These are phyloP conservation scores for Fulvia fulva DNA, from an alignment of 2,329 filamentous ascomycete genomes.

Conservation along the genomic window DNA sequence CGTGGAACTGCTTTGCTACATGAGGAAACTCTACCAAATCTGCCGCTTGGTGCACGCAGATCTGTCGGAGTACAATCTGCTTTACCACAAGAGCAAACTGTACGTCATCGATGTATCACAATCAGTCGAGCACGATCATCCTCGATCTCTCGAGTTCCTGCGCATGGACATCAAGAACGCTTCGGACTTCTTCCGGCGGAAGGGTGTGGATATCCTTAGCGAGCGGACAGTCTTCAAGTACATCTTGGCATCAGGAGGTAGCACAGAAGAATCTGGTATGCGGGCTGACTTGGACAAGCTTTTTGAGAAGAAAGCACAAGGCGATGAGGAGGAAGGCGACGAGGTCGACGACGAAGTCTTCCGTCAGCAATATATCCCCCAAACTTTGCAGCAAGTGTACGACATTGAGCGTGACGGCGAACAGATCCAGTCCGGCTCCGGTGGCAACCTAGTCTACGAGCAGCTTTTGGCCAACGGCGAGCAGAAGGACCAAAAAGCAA, in stretches of 20 bases:
- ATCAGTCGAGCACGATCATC: constrained; percentile 95
- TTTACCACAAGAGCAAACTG: constrained; percentile 77
- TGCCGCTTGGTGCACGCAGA: constrained; percentile 93
- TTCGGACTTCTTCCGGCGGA: constrained; percentile 82
- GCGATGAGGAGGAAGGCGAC: constrained; percentile 48
- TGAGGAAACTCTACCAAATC: constrained; percentile 89
- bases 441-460: constrained; percentile 76
- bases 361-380: constrained; percentile 92
- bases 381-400: constrained; percentile 92
- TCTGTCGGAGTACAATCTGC: constrained; percentile 95
- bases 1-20: constrained; percentile 76
- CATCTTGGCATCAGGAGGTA: constrained; percentile 62
- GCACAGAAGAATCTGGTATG: constrained; percentile 60
- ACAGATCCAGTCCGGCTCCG: constrained; percentile 68
- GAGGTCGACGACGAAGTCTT: constrained; percentile 90
- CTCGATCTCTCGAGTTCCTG: constrained; percentile 84
- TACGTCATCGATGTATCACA: constrained; percentile 98
- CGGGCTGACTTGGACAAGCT: constrained; percentile 61
- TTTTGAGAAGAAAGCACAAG: constrained; percentile 53
- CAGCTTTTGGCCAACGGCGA: constrained; percentile 73
- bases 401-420: constrained; percentile 89
- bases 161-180: constrained; percentile 99
- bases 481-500: constrained; percentile 31
- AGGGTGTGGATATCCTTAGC: constrained; percentile 74
- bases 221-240: constrained; percentile 83